phyloP scores from a whole-genome alignment of 805 yeast species.

The Myxozyma monticola region DNA sequence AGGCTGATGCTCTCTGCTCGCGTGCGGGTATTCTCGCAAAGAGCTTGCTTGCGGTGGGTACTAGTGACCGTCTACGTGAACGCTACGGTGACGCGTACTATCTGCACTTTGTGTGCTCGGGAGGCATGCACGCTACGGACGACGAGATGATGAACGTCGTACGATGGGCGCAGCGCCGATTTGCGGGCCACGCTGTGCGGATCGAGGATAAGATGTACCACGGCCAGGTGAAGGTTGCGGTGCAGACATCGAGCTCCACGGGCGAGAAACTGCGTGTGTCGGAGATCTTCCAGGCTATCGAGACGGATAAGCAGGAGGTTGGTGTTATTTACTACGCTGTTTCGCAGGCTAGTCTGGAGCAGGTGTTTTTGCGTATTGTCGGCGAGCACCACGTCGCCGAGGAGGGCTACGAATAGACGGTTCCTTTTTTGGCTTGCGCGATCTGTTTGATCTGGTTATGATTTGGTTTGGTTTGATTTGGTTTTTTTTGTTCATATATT shows the following conservation, averaged over 20 bases:
- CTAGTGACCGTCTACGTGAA: slow-evolving; percentile 35
- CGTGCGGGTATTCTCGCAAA: slow-evolving; percentile 41
- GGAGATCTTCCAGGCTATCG: slow-evolving; percentile 31
- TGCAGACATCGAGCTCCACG: slow-evolving; percentile 31
- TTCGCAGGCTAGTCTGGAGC: slow-evolving; percentile 38
- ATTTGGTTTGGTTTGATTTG: not conserved
- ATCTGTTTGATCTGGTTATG: too few relatives aligned
- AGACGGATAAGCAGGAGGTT: slow-evolving; percentile 20
- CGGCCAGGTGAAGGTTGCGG: slow-evolving; percentile 38
- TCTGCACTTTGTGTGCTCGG: slow-evolving; percentile 36
- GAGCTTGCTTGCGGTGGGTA: slow-evolving; percentile 39
- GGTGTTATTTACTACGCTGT: slow-evolving; percentile 38
- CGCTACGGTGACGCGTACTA: slow-evolving; percentile 37
- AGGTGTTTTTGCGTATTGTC: slow-evolving; percentile 39
- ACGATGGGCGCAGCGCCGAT: slow-evolving; percentile 30
- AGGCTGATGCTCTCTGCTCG: slow-evolving; percentile 41
- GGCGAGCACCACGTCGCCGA: slow-evolving; percentile 35
- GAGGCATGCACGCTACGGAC: slow-evolving; percentile 35
- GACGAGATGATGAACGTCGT: slow-evolving; percentile 35
- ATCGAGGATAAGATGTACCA: slow-evolving; percentile 38
- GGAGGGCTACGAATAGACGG: slow-evolving; percentile 31
- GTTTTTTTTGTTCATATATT: not conserved
- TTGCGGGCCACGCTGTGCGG: slow-evolving; percentile 33
- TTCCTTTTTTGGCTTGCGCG: too few relatives aligned
- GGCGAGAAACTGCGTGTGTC: slow-evolving; percentile 31